Evolutionary conservation across 768 basidiomycete species (phyloP), one percentile per base, ranked within the genome.

Genomic region (Mycena crocata): DNA sequence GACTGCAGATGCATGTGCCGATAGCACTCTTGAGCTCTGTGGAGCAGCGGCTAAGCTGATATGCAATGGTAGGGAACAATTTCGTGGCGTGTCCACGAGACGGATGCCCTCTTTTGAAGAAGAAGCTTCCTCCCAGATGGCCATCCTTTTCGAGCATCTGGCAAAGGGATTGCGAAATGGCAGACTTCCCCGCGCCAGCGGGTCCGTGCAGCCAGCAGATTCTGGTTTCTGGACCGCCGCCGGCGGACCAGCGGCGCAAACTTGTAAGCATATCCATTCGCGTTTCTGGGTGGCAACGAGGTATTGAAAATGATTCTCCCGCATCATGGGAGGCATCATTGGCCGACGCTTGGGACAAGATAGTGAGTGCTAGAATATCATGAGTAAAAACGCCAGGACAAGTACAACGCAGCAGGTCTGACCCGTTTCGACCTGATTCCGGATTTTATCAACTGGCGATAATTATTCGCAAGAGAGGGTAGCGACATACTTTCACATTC

Each of bases 151-250:
- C 23, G 21, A 56, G 57, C 2, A 28, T 24, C 37, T 79, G 71
- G 17, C 78, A 74, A 2, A 79, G 66, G 0, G 78, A 77, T 37
- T 79, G 79, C 17, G 72, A 71, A 15, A 82, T 57, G 0, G 76
- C 72, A 0, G 77, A 70, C 49, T 78, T 78, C 2, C 78, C 78
- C 0, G 71, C 66, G 0, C 78, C 76, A 26, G 74, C 76, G 7
- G 74, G 69, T 2, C 77, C 76, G 24, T 62, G 40, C 2, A 77
- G 56, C 74, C 72, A 75, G 4, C 1, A n/a, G 42, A 57, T 26
- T 24, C 21, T 39, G 24, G 42, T 1, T 42, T 55, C 8, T 17
- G 15, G 37, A 19, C 31, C 57, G 35, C 9, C 37, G 4, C 30
- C 40, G 6, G 17, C 42, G 23, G 42, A 4, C 55, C 55, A 56